phyloP scores from a whole-genome alignment of 83 land plant species.

The Diphasiastrum complanatum region DNA sequence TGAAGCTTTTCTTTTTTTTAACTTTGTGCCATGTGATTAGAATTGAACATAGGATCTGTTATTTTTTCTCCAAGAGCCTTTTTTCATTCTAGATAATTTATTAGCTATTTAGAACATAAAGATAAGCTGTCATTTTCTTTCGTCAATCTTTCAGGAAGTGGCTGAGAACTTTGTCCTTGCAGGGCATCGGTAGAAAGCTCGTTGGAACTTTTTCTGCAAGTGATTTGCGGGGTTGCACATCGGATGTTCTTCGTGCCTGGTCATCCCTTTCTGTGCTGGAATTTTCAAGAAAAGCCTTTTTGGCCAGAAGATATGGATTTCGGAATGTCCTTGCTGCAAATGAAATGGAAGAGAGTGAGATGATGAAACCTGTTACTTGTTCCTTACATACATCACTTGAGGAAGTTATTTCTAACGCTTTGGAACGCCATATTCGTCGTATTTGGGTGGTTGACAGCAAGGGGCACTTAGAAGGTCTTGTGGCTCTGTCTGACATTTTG shows the following conservation, averaged over 20 bases:
- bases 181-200: conserved; percentile 63
- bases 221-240: conserved; percentile 70
- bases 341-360: conserved; percentile 6
- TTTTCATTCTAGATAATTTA: too few species aligned
- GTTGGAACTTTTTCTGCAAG: conserved; percentile 78
- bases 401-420: conserved; percentile 24
- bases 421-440: conserved; percentile 20
- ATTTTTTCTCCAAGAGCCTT: too few species aligned
- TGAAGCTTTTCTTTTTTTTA: too few species aligned
- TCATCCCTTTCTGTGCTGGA: conserved; percentile 35
- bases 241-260: conserved; percentile 47
- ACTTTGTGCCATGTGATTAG: too few species aligned
- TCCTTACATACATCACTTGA: conserved; percentile 3
- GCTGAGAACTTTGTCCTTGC: conserved; percentile 4
- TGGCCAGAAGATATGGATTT: conserved; percentile 20
- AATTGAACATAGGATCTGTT: too few species aligned
- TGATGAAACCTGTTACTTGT: conserved; percentile 20
- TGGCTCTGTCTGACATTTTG: conserved; percentile 27
- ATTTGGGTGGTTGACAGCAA: conserved; percentile 22
- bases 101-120: background rate
- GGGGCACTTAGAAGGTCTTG: conserved; percentile 24
- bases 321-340: conserved; percentile 10
- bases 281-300: conserved; percentile 34
- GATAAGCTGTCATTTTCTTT: background rate
- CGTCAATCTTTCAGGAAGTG: background rate